Base-by-base conservation (phyloP, 1,284 basidiomycete genomes). In the Microbotryum silenes-acaulis region DNA sequence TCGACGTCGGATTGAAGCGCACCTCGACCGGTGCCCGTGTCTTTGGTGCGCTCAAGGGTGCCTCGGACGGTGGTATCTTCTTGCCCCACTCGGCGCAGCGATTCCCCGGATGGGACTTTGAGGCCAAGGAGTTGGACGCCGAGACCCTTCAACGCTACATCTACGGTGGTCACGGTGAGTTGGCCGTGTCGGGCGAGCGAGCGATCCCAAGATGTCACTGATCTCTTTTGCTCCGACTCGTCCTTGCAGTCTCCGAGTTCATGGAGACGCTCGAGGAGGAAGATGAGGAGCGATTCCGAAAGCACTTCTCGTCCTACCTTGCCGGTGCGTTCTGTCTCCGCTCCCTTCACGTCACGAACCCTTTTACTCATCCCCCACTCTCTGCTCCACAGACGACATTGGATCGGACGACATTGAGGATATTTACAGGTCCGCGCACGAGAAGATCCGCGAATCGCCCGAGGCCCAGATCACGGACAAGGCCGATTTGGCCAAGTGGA, bases 251-350 rank as follows among this genome's bases (percentile, higher is more conserved):
- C 65, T 91, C 96, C 66, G 96, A 98, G 79, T 99, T 97, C 83
- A 98, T 98, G 96, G 91, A 98, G 81, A 88, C 86, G 56, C 82
- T 98, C 64, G 96, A 99, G 81, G 96, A 99, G 83, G 96, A 99
- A 81, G 96, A 99, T 77, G 96, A 97, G 75, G 94, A 97, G 80
- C 83, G 93, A 84, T 98, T 97, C 85, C 97, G 97, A 85, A 97
- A 94, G 82, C 93, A 97, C 77, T 55, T 63, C 46, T 59, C 42
- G 48, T 55, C 85, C 46, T 97, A 97, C 79, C 90, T 99, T 69
- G 91, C 89, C 54, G 16, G 37, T 42, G 37, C 12, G 37, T 42
- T 31, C 31, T 31, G 31, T 10, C 9, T 31, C 9, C 31, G 7
- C 31, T 9, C 9, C 31, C 8, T 31, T 31, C 8, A 31, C 31